Evolutionary conservation across 176 grass and related monocot species (phyloP).

Genomic region (Carex parvula): DNA sequence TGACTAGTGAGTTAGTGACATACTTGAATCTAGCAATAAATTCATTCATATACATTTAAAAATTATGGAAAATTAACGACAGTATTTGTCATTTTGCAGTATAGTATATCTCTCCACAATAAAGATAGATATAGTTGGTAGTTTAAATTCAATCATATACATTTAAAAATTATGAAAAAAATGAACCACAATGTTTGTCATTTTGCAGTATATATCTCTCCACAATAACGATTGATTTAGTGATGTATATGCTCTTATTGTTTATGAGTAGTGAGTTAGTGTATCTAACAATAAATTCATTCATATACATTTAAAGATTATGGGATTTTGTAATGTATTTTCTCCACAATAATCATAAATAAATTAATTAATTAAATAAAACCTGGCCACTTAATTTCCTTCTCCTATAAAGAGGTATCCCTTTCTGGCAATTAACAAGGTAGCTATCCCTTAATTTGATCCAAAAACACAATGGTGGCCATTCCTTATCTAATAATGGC

Average conservation of each 20-base stretch:
- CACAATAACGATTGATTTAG: too few relatives aligned
- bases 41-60: too few relatives aligned
- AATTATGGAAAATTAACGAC: too few relatives aligned
- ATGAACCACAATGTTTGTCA: too few relatives aligned
- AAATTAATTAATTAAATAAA: not conserved
- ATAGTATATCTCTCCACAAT: not conserved
- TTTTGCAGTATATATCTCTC: too few relatives aligned
- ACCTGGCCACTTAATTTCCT: not conserved
- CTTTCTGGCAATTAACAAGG: not conserved
- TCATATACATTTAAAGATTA: not conserved
- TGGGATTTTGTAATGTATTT: not conserved
- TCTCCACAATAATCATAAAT: not conserved
- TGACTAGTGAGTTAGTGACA: not conserved
- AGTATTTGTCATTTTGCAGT: too few relatives aligned
- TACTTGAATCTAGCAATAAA: not conserved
- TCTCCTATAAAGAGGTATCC: not conserved
- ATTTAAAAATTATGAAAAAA: too few relatives aligned
- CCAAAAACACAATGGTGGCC: not conserved
- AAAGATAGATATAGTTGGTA: too few relatives aligned
- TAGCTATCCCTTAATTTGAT: not conserved
- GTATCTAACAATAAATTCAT: not conserved
- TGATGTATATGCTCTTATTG: not conserved
- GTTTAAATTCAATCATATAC: too few relatives aligned
- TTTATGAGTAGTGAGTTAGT: too few relatives aligned
- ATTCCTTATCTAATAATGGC: not conserved